Percentiles rank a stretch among this genome's conserved stretches.
These are phyloP conservation scores for Orbilia javanica DNA, from an alignment of 2,329 filamentous ascomycete species.

Conservation along the genomic window DNA sequence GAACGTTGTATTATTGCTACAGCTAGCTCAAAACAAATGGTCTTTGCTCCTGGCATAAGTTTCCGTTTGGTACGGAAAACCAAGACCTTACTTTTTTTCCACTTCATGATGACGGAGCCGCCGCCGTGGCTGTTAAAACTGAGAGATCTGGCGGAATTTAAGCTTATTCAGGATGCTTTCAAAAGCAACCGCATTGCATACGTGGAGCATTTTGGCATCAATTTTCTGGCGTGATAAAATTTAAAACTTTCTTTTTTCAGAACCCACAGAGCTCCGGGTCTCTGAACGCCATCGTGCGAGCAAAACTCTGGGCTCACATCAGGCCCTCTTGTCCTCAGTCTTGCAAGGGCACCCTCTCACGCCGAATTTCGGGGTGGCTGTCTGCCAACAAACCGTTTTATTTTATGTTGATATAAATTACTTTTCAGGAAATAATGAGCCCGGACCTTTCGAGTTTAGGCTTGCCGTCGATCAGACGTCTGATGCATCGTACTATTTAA, in stretches of 20 bases:
- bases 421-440: background rate
- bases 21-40: background rate
- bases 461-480: constrained; percentile 34
- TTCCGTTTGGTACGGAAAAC: background rate
- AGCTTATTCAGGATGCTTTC: constrained; percentile 20
- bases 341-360: background rate
- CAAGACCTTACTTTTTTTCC: background rate
- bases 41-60: background rate
- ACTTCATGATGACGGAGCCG: constrained; percentile 7
- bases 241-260: constrained; percentile 18
- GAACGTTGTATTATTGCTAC: constrained; percentile 7
- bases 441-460: constrained; percentile 15
- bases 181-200: constrained; percentile 12
- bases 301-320: constrained; percentile 15
- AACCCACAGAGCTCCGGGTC: constrained; percentile 17
- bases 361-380: background rate
- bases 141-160: constrained; percentile 31
- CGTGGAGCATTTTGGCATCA: background rate
- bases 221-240: constrained; percentile 9
- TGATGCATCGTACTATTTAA: constrained; percentile 12
- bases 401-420: constrained; percentile 9
- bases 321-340: background rate
- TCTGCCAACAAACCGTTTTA: constrained; percentile 1
- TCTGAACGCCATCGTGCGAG: constrained; percentile 17
- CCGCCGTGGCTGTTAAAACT: constrained; percentile 22